Evolutionary conservation across 1,284 basidiomycete species (phyloP), one percentile per base, ranked within the genome.

Genomic region (Cutaneotrichosporon daszewskae): DNA sequence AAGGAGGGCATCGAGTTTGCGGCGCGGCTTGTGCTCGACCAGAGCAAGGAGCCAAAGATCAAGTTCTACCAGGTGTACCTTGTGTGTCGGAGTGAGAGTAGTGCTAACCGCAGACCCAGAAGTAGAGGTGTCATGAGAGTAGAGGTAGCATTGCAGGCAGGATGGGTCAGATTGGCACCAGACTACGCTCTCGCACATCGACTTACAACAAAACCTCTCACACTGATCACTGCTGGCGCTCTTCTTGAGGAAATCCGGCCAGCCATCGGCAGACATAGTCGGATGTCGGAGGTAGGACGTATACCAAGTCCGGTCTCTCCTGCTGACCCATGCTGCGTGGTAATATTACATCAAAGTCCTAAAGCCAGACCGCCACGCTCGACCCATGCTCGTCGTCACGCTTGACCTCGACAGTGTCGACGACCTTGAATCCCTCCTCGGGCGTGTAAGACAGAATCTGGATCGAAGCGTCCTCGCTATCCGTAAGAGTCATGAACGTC

Each of bases 381-480:
- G 24, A 33, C 17, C 32, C n/a, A n/a, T 42, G 28, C 60, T 48
- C 50, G 8, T 39, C 34, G 17, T 42, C 23, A 4, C n/a, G 22
- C 3, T 35, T 40, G 10, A 52, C 25, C 29, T 29, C 27, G 31
- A 52, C 40, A 40, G 48, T 46, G 34, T 52, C 50, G 22, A 52
- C 37, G 22, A 68, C 57, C 14, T 36, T 42, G 13, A 68, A 43
- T 17, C 50, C 47, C 9, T 47, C 37, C 4, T 53, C 51, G 18
- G 55, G 53, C 12, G 47, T 51, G 40, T 59, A 64, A 4, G 44
- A 43, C n/a, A 71, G 48, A 31, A 71, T 54, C 37, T 63, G 51
- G 13, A 72, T 54, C 16, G 60, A 57, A 13, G 68, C 69, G 32
- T 61, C 54, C 48, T 71, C 68, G 37, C 62, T 66, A 39, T 69